Evolutionary conservation across 2,329 filamentous ascomycete genomes (phyloP), one percentile per base, ranked within the genome.

Genomic region (Curvularia hawaiiensis): DNA sequence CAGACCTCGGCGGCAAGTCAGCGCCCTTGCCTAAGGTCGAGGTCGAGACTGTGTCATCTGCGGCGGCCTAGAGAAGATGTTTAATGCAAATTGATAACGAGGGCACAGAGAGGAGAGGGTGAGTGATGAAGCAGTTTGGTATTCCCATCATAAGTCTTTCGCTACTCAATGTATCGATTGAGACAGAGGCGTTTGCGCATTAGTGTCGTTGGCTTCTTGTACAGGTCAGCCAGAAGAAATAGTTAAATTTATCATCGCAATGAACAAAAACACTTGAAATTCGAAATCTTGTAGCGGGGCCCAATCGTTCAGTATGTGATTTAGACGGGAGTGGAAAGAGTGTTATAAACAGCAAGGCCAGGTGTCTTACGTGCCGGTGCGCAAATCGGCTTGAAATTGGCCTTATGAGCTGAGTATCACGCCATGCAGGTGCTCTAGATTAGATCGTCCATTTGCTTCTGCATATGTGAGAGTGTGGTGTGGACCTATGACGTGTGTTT

Each of bases 1-100:
- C 92, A 39, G 87, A 93, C 73, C 84, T 97, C 11, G 88, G 89
- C 54, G 91, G 91, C 66, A 93, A 90, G 26, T 86, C 82, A 53
- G 84, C 87, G 50, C 82, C 87, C 67, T 83, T 93, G 71, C 87
- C 90, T 47, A 85, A 85, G 77, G 82, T 87, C 59, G 84, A 87
- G 67, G 79, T 87, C 20, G 84, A 87, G 76, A 84, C 81, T 41
- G 79, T 85, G 20, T 74, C 67, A 2, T 53, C 57, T 7, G 72
- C 75, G 47, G 61, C 77, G n/a, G 76, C 76, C 11, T 69, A 69
- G 20, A 26, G 16, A 67, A 58, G 35, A 68, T 67, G 12, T 63
- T 53, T 35, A 56, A 58, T 43, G 49, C 58, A 68, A 65, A 65
- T 61, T 67, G 69, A 70, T 64, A 69, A 56, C 59, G 64, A 24